Percentiles rank a stretch among this genome's conserved stretches.
Conservation (phyloP, 352 stramenopile genomes). For the Globisporangium radiosum region DNA sequence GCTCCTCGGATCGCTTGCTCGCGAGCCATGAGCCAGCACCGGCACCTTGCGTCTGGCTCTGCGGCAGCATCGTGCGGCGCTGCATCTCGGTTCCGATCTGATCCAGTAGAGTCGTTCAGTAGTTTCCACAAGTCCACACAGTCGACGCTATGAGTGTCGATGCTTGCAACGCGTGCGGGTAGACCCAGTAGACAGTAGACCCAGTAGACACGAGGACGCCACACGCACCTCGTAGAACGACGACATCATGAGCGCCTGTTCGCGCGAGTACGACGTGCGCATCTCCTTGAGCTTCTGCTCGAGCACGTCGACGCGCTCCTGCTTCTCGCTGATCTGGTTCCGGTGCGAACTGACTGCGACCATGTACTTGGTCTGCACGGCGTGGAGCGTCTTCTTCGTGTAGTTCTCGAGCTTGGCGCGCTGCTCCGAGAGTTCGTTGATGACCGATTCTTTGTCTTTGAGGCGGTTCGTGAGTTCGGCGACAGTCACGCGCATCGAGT, state of each 20-base stretch:
- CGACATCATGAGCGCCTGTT: conserved; percentile 86
- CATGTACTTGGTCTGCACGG: conserved; percentile 90
- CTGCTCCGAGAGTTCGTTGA: conserved; percentile 85
- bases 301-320: conserved; percentile 77
- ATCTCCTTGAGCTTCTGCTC: conserved; percentile 86
- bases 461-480: conserved; percentile 73
- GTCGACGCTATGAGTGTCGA: not conserved
- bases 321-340: conserved; percentile 85
- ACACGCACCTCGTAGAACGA: conserved; percentile 78
- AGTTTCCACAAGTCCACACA: too few species aligned
- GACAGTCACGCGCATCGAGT: conserved; percentile 77
- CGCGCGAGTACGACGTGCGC: conserved; percentile 68
- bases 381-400: conserved; percentile 87
- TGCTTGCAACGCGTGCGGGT: too few species aligned
- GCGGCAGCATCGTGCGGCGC: conserved; percentile 81
- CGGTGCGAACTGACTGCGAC: conserved; percentile 82
- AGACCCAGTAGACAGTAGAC: not conserved
- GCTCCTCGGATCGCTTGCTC: conserved; percentile 80
- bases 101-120: not conserved
- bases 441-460: conserved; percentile 86
- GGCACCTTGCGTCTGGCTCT: conserved; percentile 39
- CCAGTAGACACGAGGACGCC: not conserved
- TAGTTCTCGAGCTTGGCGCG: conserved; percentile 86
- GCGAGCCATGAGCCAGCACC: conserved; percentile 70
- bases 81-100: conserved; percentile 87